Evolutionary conservation across 73 alveolate genomes (phyloP).

Genomic region (Paramecium biaurelia): DNA sequence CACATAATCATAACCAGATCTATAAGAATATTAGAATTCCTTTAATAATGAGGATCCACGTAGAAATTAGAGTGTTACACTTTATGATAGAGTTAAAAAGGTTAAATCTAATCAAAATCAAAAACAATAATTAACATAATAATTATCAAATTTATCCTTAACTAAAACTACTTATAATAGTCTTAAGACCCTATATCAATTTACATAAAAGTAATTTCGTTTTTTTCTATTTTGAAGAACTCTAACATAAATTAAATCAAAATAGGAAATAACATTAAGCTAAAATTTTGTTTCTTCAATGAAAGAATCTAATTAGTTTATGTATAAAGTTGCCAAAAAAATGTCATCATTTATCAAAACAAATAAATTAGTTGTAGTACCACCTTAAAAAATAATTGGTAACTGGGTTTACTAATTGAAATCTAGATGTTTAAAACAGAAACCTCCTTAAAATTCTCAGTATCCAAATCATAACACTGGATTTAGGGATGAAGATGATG

Average conservation of each 20-base stretch:
- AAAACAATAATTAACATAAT: background rate
- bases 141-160: background rate
- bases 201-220: background rate
- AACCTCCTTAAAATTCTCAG: background rate
- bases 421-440: background rate
- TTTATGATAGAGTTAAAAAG: background rate
- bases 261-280: background rate
- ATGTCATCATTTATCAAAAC: background rate
- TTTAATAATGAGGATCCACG: background rate
- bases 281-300: background rate
- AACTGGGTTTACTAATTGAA: background rate
- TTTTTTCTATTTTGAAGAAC: background rate
- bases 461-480: background rate
- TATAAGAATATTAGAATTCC: background rate
- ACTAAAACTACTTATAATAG: background rate
- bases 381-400: background rate
- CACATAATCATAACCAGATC: background rate
- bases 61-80: background rate
- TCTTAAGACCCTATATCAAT: background rate
- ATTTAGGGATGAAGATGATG: conserved; percentile 1
- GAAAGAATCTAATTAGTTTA: background rate
- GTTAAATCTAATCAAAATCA: background rate
- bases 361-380: background rate
- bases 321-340: background rate
- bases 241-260: background rate